Percentiles rank a stretch among this genome's conserved stretches.
phyloP scores from a whole-genome alignment of 768 basidiomycete species.

The Auriculariales sp. region DNA sequence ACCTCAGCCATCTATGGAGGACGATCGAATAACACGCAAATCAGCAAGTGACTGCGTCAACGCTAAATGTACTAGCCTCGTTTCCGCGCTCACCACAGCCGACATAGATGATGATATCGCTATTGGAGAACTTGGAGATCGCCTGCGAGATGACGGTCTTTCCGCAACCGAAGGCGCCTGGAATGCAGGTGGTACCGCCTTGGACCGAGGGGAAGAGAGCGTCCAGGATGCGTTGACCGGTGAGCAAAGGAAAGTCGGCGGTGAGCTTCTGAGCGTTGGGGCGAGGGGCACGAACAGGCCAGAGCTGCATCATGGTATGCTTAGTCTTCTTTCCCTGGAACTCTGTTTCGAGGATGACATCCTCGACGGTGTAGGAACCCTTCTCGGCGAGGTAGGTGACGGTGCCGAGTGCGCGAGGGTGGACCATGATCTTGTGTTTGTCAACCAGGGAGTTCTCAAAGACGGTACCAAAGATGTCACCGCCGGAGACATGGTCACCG shows the following conservation, averaged over 20 bases:
- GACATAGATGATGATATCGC: constrained; percentile 97
- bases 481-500: constrained; percentile 94
- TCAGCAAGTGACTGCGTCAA: constrained; percentile 2
- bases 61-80: constrained; percentile 37
- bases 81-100: constrained; percentile 99
- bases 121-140: constrained; percentile 96
- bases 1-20: constrained; percentile 95
- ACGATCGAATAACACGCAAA: not conserved
- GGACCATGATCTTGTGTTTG: constrained; percentile 95
- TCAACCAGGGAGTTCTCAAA: constrained; percentile 95
- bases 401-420: constrained; percentile 87
- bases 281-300: constrained; percentile 96
- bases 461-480: constrained; percentile 89
- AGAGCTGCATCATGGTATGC: constrained; percentile 94
- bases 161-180: constrained; percentile 96
- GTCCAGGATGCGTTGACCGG: constrained; percentile 94
- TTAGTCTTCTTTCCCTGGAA: constrained; percentile 89
- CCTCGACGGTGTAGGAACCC: constrained; percentile 88
- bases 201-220: constrained; percentile 98
- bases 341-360: constrained; percentile 91
- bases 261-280: constrained; percentile 93
- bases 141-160: constrained; percentile 99
- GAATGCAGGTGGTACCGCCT: constrained; percentile 93
- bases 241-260: constrained; percentile 81
- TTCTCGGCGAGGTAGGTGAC: constrained; percentile 88